Conservation (phyloP, 352 stramenopile species). For the Peronospora destructor region DNA sequence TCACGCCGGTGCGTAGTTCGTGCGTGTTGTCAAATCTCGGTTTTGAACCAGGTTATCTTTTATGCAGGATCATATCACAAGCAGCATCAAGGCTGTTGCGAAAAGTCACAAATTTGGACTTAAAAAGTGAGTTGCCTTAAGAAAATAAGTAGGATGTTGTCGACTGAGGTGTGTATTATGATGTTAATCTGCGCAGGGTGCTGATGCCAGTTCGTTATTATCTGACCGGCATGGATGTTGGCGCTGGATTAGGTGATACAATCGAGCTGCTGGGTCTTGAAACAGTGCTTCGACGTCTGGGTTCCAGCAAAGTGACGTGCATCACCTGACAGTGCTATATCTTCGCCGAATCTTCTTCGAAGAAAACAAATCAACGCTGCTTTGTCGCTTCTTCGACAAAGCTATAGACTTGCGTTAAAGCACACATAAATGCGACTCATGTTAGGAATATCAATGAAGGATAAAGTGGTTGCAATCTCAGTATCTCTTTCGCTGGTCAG, state of each 20-base stretch:
- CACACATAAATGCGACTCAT: conserved; percentile 7
- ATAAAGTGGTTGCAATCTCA: conserved; percentile 9
- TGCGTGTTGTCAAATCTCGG: background rate
- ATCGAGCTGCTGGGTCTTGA: conserved; percentile 69
- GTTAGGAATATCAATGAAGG: conserved; percentile 10
- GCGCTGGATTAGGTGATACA: conserved; percentile 72
- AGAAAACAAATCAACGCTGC: background rate
- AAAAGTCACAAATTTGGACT: conserved; percentile 71
- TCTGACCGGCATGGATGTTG: conserved; percentile 80
- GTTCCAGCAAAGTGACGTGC: conserved; percentile 8
- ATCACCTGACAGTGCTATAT: background rate
- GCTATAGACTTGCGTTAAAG: conserved; percentile 1
- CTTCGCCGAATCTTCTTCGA: background rate
- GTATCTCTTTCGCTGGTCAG: too few relatives aligned
- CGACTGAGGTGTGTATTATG: conserved; percentile 3
- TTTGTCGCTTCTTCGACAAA: background rate
- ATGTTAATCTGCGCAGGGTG: conserved; percentile 36
- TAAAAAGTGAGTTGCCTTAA: conserved; percentile 55
- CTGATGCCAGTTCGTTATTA: conserved; percentile 87
- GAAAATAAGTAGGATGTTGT: conserved; percentile 1
- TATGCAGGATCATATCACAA: conserved; percentile 68
- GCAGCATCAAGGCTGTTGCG: conserved; percentile 64
- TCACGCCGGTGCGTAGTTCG: conserved; percentile 40
- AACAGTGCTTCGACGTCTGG: conserved; percentile 46
- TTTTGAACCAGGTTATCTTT: background rate